Conservation (phyloP, 768 basidiomycete genomes). For the Lyophyllum semitale region DNA sequence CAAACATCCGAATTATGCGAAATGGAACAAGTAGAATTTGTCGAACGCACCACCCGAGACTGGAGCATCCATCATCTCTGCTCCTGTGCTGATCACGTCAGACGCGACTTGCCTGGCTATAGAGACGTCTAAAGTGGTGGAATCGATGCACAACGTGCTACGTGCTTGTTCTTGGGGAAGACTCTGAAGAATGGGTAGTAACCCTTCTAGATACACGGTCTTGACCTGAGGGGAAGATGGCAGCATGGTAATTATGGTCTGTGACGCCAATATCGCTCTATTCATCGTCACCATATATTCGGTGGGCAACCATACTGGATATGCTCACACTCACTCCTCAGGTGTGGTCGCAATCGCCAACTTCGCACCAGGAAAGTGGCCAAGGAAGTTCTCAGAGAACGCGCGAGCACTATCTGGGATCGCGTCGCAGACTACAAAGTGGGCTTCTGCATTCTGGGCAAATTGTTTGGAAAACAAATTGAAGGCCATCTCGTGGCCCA, state of each 20-base stretch:
- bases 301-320: slow-evolving; percentile 10
- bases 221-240: slow-evolving; percentile 90
- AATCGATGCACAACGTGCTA: slow-evolving; percentile 78
- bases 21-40: not conserved
- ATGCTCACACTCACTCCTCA: slow-evolving; percentile 60
- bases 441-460: slow-evolving; percentile 49
- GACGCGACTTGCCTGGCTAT: slow-evolving; percentile 68
- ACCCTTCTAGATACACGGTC: slow-evolving; percentile 69
- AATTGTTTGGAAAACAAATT: slow-evolving; percentile 81
- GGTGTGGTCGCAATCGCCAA: slow-evolving; percentile 65
- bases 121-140: slow-evolving; percentile 85
- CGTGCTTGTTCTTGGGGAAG: slow-evolving; percentile 39
- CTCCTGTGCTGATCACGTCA: slow-evolving; percentile 55
- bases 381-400: slow-evolving; percentile 58
- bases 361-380: slow-evolving; percentile 59
- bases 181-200: slow-evolving; percentile 62
- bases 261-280: slow-evolving; percentile 66
- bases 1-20: not conserved
- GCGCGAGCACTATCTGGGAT: slow-evolving; percentile 54
- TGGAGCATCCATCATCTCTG: slow-evolving; percentile 87
- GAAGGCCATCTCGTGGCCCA: slow-evolving; percentile 86
- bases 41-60: slow-evolving; percentile 80
- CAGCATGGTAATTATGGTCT: slow-evolving; percentile 84
- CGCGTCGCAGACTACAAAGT: slow-evolving; percentile 81
- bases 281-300: slow-evolving; percentile 15